These are phyloP conservation scores for Cichorium intybus DNA, from an alignment of 140 eudicot genomes.

Conservation along the genomic window DNA sequence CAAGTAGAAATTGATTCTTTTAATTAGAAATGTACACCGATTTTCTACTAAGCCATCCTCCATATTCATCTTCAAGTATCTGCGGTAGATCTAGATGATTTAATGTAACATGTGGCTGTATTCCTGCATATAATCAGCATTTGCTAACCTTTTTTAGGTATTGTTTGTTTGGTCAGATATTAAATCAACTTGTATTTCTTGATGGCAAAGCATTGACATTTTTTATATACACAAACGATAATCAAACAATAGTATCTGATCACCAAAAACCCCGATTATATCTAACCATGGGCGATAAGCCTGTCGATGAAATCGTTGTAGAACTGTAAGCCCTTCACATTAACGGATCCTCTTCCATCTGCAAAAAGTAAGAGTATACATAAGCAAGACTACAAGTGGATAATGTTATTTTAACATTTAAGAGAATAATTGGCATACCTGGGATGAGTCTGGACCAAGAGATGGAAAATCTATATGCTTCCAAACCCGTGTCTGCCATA, in stretches of 20 bases:
- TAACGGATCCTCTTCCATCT: slow-evolving; percentile 43
- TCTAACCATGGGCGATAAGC: slow-evolving; percentile 40
- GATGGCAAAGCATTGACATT: too few relatives aligned
- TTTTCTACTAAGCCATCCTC: slow-evolving; percentile 56
- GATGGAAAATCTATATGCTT: background rate
- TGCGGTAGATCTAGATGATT: slow-evolving; percentile 61
- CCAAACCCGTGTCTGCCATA: background rate
- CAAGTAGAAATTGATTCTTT: background rate
- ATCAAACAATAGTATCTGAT: too few relatives aligned
- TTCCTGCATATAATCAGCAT: slow-evolving; percentile 44
- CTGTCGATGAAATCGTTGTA: slow-evolving; percentile 52
- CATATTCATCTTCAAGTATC: slow-evolving; percentile 74
- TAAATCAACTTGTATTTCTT: background rate
- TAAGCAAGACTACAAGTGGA: background rate
- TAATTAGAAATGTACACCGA: slow-evolving; percentile 37
- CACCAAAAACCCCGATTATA: background rate
- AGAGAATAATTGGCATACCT: background rate
- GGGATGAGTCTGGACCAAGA: background rate
- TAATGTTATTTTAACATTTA: background rate
- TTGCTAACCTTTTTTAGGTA: background rate
- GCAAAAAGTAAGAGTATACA: background rate
- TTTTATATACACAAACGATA: background rate
- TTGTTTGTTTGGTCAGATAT: background rate
- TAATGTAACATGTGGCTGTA: slow-evolving; percentile 72
- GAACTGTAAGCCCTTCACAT: slow-evolving; percentile 39